Base-by-base conservation (phyloP, 202 grass and related monocot genomes). In the Schoenoplectus triqueter region DNA sequence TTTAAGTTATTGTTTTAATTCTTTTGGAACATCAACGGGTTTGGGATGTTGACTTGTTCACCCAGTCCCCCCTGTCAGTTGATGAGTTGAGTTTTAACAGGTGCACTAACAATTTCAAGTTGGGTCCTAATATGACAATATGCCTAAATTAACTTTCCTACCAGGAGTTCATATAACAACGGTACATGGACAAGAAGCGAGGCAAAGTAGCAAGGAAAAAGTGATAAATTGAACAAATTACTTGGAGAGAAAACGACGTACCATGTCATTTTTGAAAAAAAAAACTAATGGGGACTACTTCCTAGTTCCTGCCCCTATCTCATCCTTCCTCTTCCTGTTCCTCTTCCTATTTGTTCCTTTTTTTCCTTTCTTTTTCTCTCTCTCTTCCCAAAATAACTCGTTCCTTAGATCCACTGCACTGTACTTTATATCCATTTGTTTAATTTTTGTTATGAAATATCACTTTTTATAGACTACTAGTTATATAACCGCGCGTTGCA, bases 231-330 rank as follows among this genome's bases (percentile, higher is more conserved):
- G 73, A 78, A 78, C 73, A 56, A 78, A 78, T 78, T 78, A 59
- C 52, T 59, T 72, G 31, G 9, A 11, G 31, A 74, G 21, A 81
- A 73, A 85, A 81, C 5, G 61, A 77, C 6, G n/a, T 78, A 52
- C 5, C 69, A 71, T 69, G 57, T 77, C 44, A 62, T 69, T 83
- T 86, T 83, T 49, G 10, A 56, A 81, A 57, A 78, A 80, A 9
- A 80, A 22, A 85, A 77, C 52, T 41, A 41, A 57, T 59, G 13
- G 71, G 17, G 22, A 85, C 83, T 85, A 54, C n/a, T 31, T 31
- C 31, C 31, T 31, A 31, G 31, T 47, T 85, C 21, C 67, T 85
- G 22, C 51, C 81, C 39, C 10, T 8, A 65, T 61, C 31, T 54
- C 51, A 48, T 31, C 64, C 61, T 18, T 41, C 48, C 47, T 5